Evolutionary conservation across 495 filamentous ascomycete genomes (phyloP).

Genomic region (Chaetomium tenue): DNA sequence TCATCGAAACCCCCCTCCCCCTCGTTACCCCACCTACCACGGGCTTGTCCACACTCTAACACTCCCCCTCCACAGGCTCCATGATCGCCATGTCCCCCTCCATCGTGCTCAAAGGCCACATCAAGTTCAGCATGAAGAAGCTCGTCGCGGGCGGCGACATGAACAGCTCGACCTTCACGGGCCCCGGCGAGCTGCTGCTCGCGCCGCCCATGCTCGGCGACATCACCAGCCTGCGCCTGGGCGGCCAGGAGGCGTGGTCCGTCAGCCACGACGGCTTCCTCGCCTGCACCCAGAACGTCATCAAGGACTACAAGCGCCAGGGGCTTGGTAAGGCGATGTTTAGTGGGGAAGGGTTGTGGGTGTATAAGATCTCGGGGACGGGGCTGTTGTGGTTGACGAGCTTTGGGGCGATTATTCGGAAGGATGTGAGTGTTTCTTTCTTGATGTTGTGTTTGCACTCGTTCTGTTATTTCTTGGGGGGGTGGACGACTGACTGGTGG

Average conservation of each 20-base stretch:
- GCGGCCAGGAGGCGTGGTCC: conserved; percentile 68
- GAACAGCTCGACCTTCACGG: conserved; percentile 75
- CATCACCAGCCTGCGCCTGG: conserved; percentile 73
- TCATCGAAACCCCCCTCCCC: too few relatives aligned
- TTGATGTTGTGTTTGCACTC: neutral
- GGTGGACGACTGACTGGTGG: neutral
- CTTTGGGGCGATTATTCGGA: conserved; percentile 92
- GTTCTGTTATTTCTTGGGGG: neutral
- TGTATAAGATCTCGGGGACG: conserved; percentile 77
- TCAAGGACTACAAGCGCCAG: conserved; percentile 82
- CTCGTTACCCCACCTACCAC: too few relatives aligned
- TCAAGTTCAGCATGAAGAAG: conserved; percentile 85
- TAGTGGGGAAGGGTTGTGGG: conserved; percentile 86
- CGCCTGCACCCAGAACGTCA: conserved; percentile 70
- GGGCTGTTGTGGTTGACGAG: conserved; percentile 87
- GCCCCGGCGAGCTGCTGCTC: conserved; percentile 85
- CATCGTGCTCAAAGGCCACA: conserved; percentile 72
- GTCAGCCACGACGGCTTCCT: conserved; percentile 81
- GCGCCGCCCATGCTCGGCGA: conserved; percentile 81
- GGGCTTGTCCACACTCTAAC: neutral
- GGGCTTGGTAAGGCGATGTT: conserved; percentile 90
- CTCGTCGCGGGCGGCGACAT: conserved; percentile 79
- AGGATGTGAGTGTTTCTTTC: conserved; percentile 69
- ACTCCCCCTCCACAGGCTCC: conserved; percentile 50
- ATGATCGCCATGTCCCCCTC: conserved; percentile 96